These are phyloP conservation scores for Amanita pseudoporphyria DNA, from an alignment of 768 basidiomycete species.

Conservation along the genomic window DNA sequence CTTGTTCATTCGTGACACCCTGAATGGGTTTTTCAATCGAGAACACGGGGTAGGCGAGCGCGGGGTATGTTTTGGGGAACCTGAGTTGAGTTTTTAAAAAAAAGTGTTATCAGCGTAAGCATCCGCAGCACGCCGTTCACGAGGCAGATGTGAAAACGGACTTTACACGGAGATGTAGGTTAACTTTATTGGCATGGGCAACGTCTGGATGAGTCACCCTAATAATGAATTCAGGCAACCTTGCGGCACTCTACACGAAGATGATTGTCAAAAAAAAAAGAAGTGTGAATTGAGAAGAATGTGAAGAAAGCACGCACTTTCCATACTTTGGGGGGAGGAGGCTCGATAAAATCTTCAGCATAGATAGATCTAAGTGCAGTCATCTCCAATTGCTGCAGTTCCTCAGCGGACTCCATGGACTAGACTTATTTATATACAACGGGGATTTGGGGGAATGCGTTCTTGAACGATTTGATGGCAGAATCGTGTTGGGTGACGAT, in stretches of 20 bases:
- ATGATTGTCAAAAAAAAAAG: slow-evolving; percentile 8
- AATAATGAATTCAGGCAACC: slow-evolving; percentile 70
- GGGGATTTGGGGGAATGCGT: too few species aligned
- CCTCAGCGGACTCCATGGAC: slow-evolving; percentile 64
- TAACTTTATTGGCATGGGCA: slow-evolving; percentile 45
- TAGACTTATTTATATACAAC: too few species aligned
- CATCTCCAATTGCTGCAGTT: slow-evolving; percentile 60
- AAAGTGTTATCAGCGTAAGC: too few species aligned
- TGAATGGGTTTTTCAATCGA: slow-evolving; percentile 54
- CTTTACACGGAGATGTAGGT: slow-evolving; percentile 63
- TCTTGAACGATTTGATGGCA: too few species aligned
- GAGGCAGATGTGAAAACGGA: slow-evolving; percentile 25
- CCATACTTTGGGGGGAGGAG: slow-evolving; percentile 74
- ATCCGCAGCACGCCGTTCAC: too few species aligned
- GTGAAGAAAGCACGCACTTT: slow-evolving; percentile 41
- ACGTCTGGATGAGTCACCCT: slow-evolving; percentile 58
- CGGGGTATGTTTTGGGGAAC: slow-evolving; percentile 79
- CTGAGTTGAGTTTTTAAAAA: slow-evolving; percentile 21
- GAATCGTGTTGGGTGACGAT: too few species aligned
- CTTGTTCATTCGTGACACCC: slow-evolving; percentile 49
- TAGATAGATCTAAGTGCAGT: slow-evolving; percentile 76
- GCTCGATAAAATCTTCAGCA: slow-evolving; percentile 65
- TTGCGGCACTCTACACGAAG: slow-evolving; percentile 45
- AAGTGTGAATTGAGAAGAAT: not conserved
- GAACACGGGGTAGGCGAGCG: slow-evolving; percentile 55